Base-by-base conservation (phyloP, 345 rosid genomes). In the Eucalyptus leucophloia region DNA sequence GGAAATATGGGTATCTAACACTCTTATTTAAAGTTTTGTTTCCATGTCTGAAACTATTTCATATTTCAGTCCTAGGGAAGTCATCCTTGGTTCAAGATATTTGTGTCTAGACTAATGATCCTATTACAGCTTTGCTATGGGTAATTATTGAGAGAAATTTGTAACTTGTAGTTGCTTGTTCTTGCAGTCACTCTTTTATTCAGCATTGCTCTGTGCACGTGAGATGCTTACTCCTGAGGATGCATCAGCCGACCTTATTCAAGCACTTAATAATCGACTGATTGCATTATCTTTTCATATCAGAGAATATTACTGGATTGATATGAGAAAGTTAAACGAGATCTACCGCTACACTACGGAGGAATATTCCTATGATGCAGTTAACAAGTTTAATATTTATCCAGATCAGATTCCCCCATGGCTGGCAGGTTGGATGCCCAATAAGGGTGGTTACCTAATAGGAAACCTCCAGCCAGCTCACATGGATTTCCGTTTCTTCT, bases 381-480 rank as follows among this genome's bases (percentile, higher is more conserved):
- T 96, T 90, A 97, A 96, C 49, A 97, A 96, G 94, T 97, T 97
- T 92, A 97, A 97, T 90, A 97, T 97, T 65, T 96, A 97, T 92
- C 99, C 98, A 44, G 98, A 97, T 91, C 98, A 97, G 92, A 96
- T 97, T 91, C 96, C 98, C 87, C 92, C 95, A 24, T 96, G 99
- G 98, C 92, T 96, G 90, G 97, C 96, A 80, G 97, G 94, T 67
- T 97, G 93, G 90, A 95, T 96, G 98, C 99, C 99, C 15, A 91
- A 87, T 53, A 92, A 88, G 89, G 99, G 99, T 87, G 98, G 99
- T 23, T 95, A 96, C 90, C 90, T 96, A 91, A 94, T 97, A 60
- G 98, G 99, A 89, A 97, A 97, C 89, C 94, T 96, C 93, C 99
- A 97, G 91, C 99, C 99, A 3, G 99, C 98, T 54, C 98, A 96